Percentiles rank a stretch among this genome's conserved stretches.
Evolutionary conservation across 768 basidiomycete species (phyloP).

Genomic region (Pholiota conissans): DNA sequence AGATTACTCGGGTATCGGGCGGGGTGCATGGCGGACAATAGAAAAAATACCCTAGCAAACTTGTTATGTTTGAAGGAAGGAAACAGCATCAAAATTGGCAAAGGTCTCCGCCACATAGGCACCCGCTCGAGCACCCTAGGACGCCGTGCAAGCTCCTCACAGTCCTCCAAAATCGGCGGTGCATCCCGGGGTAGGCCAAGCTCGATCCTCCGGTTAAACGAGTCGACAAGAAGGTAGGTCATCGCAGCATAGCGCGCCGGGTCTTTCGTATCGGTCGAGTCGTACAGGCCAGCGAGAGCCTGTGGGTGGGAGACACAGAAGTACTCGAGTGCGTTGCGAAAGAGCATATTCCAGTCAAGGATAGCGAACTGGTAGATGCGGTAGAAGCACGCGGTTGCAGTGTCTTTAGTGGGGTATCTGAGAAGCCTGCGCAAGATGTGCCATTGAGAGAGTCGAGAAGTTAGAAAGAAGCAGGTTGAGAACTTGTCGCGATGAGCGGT

Average conservation of each 20-base stretch:
- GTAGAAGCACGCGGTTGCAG: conserved; percentile 30
- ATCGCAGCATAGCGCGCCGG: conserved; percentile 25
- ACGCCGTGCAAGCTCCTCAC: conserved; percentile 25
- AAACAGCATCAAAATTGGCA: too few species aligned
- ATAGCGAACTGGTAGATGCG: conserved; percentile 32
- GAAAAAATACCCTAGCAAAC: too few species aligned
- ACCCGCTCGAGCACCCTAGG: conserved; percentile 27
- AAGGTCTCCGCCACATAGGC: conserved; percentile 26
- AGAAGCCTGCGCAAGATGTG: background rate
- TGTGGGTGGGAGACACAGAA: conserved; percentile 24
- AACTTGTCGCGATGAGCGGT: background rate
- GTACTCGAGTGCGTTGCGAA: conserved; percentile 34
- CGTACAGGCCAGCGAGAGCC: background rate
- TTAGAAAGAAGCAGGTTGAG: background rate
- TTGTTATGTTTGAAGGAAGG: too few species aligned
- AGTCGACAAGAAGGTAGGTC: conserved; percentile 25
- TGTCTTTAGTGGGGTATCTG: conserved; percentile 9
- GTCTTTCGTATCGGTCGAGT: conserved; percentile 17
- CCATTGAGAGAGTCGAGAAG: background rate
- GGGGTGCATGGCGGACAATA: too few species aligned
- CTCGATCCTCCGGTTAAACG: conserved; percentile 29
- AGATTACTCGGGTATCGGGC: too few species aligned
- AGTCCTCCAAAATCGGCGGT: conserved; percentile 31
- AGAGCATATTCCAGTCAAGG: conserved; percentile 19
- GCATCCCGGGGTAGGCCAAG: conserved; percentile 31